Evolutionary conservation across 805 yeast species (phyloP), one percentile per base, ranked within the genome.

Genomic region (Komagataella pseudopastoris): DNA sequence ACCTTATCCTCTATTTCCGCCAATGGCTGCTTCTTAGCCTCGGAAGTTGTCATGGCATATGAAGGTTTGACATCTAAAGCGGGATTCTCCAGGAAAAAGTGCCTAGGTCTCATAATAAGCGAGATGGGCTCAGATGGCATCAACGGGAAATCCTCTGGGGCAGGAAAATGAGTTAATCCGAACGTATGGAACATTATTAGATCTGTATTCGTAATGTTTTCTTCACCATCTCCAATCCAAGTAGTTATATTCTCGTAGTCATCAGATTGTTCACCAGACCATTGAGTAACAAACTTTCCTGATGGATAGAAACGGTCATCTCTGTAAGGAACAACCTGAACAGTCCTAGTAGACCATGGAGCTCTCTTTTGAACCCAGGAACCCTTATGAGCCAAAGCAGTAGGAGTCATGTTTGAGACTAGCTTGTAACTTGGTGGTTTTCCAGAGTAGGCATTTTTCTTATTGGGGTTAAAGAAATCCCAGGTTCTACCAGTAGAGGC

Each of bases 61-160:
- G 86, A 79, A 52, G 91, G 90, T 58, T 75, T 77, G 54, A 86
- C 77, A 60, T 85, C 93, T 58, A 85, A 72, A 50, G 78, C 84
- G 36, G 95, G 93, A 66, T 85, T 85, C 64, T 82, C 86, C 48
- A 74, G 68, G 75, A 85, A 85, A 71, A 85, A 81, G 68, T 85
- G 80, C 64, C 91, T 75, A 59, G 93, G 93, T 67, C 90, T 78
- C 63, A 85, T 71, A 70, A 82, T 71, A 58, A 85, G 71, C 54
- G 83, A 78, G 60, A 85, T 81, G 60, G 88, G 85, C 69, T 85
- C 95, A 49, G 88, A 84, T 49, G 93, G 93, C 93, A 85, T 85
- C 56, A 85, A 77, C 52, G 93, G 93, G 83, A 85, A 85, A 67
- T 85, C 95, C 71, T 85, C 93, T 54, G 93, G 91, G 12, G 90